Evolutionary conservation across 1,284 basidiomycete genomes (phyloP).

Genomic region (Cutaneotrichosporon cutaneum): DNA sequence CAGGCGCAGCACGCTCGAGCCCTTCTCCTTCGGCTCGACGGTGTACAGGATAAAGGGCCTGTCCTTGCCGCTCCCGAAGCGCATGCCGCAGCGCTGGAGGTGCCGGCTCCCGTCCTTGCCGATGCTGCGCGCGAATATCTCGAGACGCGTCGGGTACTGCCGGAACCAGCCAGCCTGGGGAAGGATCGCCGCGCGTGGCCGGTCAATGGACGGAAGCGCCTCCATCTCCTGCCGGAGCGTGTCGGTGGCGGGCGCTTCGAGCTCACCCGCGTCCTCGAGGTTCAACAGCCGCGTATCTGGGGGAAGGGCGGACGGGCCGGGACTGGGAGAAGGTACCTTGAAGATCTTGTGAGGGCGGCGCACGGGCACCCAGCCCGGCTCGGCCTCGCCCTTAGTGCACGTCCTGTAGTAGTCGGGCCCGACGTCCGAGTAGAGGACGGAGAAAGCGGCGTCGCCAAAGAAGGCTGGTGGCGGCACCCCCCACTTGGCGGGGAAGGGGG

Average conservation of each 20-base stretch:
- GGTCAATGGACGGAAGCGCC: not conserved
- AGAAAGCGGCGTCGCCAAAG: conserved; percentile 25
- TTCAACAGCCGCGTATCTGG: not conserved
- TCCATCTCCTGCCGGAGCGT: not conserved
- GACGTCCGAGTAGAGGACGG: conserved; percentile 40
- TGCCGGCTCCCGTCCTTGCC: not conserved
- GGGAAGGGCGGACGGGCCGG: not conserved
- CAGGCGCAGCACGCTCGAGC: not conserved
- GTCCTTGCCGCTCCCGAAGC: conserved; percentile 4
- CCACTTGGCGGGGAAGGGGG: conserved; percentile 32
- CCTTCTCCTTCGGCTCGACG: conserved; percentile 3
- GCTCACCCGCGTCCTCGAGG: not conserved
- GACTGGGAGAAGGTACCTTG: not conserved
- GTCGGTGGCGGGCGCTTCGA: conserved; percentile 2
- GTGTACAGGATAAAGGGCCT: conserved; percentile 5
- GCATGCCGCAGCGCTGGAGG: not conserved
- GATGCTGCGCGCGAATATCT: conserved; percentile 1
- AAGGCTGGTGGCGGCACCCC: conserved; percentile 25
- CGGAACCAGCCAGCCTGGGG: conserved; percentile 16
- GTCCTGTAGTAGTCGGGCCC: conserved; percentile 37
- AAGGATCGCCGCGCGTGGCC: conserved; percentile 10
- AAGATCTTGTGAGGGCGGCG: not conserved
- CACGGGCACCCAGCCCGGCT: conserved; percentile 13
- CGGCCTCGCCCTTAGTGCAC: conserved; percentile 21
- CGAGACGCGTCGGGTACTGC: conserved; percentile 5